These are phyloP conservation scores for Phytophthora syringae DNA, from an alignment of 352 stramenopile genomes.

Conservation along the genomic window DNA sequence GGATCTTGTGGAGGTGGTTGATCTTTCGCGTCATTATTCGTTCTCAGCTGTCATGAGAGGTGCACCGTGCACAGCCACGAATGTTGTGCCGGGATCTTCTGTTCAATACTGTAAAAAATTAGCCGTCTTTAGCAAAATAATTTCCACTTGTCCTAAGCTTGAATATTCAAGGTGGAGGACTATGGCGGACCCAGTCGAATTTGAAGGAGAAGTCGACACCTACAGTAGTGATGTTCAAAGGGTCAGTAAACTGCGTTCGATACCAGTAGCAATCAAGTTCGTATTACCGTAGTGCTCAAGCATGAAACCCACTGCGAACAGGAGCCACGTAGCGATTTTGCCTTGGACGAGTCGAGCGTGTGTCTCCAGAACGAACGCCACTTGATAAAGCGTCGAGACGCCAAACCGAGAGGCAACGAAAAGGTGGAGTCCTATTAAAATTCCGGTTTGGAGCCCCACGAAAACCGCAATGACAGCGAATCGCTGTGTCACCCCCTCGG, in stretches of 20 bases:
- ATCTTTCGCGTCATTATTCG: too few species aligned
- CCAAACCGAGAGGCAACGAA: slow-evolving; percentile 37
- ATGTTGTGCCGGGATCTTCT: too few species aligned
- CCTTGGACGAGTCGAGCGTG: slow-evolving; percentile 47
- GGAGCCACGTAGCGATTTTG: slow-evolving; percentile 43
- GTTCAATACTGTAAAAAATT: too few species aligned
- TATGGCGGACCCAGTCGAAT: slow-evolving; percentile 7
- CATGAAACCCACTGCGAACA: slow-evolving; percentile 37
- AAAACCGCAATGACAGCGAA: slow-evolving; percentile 34
- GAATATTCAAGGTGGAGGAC: not conserved
- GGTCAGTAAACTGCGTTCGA: not conserved
- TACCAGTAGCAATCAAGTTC: not conserved
- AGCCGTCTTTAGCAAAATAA: too few species aligned
- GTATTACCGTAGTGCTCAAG: slow-evolving; percentile 35
- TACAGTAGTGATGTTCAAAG: not conserved
- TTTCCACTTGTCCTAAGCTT: too few species aligned
- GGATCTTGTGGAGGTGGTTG: too few species aligned
- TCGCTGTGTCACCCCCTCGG: slow-evolving; percentile 10
- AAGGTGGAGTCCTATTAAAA: slow-evolving; percentile 36
- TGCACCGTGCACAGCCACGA: too few species aligned
- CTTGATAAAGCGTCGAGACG: slow-evolving; percentile 43
- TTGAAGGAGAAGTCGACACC: slow-evolving; percentile 19
- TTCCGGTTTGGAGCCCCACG: slow-evolving; percentile 24
- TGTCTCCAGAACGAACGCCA: slow-evolving; percentile 59
- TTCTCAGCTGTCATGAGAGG: too few species aligned